Evolutionary conservation across 257 asterid genomes (phyloP).

Genomic region (Paulownia fortunei): DNA sequence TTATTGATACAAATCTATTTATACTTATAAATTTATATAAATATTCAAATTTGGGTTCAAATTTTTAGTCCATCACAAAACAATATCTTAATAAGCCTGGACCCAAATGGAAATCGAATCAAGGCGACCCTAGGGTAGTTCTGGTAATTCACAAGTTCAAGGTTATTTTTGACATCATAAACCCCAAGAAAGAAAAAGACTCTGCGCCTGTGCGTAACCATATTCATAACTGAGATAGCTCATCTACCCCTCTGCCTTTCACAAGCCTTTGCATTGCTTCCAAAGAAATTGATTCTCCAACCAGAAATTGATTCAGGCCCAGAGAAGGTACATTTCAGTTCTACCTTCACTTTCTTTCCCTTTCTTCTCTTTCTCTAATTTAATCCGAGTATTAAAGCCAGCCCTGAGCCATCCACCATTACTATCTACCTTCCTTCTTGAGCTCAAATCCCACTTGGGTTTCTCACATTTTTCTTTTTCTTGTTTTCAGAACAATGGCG

Average conservation of each 20-base stretch:
- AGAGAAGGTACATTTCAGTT: constrained; percentile 26
- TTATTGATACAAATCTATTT: too few species aligned
- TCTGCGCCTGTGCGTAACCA: neutral
- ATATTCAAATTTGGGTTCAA: too few species aligned
- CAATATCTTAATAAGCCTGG: too few species aligned
- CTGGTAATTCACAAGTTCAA: neutral
- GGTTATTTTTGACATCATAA: constrained; percentile 17
- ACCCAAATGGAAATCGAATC: neutral
- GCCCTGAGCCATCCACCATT: constrained; percentile 10
- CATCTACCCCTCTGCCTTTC: constrained; percentile 35
- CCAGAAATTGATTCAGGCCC: neutral
- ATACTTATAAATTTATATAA: too few species aligned
- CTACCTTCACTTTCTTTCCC: constrained; percentile 33
- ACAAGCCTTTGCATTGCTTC: constrained; percentile 40
- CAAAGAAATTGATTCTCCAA: constrained; percentile 36
- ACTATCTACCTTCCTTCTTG: neutral
- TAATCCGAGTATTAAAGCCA: constrained; percentile 27
- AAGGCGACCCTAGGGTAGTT: neutral
- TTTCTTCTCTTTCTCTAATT: constrained; percentile 7
- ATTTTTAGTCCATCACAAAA: too few species aligned
- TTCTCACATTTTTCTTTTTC: neutral
- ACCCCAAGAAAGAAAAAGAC: neutral
- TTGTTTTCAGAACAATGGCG: constrained; percentile 28
- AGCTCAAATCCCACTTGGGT: neutral
- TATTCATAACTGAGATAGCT: constrained; percentile 38